These are phyloP conservation scores for Royoungia palumana DNA, from an alignment of 768 basidiomycete species.

Conservation along the genomic window DNA sequence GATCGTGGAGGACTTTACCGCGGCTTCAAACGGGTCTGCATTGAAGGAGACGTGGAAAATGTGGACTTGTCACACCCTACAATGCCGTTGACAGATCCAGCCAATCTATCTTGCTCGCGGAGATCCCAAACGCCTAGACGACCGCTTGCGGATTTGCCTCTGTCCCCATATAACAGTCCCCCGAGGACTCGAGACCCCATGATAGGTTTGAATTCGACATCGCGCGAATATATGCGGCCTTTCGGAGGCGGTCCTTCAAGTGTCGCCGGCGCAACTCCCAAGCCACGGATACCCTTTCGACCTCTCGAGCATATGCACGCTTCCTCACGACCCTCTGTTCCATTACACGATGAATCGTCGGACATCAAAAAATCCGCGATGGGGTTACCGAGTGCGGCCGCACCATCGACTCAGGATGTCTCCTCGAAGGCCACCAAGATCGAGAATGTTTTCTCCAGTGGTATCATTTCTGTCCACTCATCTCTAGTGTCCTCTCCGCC, in stretches of 20 bases:
- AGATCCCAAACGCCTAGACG: constrained; percentile 17
- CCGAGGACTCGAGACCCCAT: neutral
- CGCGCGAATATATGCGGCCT: constrained; percentile 14
- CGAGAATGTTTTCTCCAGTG: constrained; percentile 12
- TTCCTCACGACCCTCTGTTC: too few species aligned
- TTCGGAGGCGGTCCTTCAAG: neutral
- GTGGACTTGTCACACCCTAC: neutral
- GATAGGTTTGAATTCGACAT: neutral
- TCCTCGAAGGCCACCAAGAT: constrained; percentile 14
- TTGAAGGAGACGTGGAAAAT: constrained; percentile 3
- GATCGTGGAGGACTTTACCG: neutral
- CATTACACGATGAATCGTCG: neutral
- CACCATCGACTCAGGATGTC: neutral
- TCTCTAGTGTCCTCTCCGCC: constrained; percentile 17
- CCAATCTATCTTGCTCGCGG: neutral
- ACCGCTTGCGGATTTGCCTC: constrained; percentile 18
- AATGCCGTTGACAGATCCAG: neutral
- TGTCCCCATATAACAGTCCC: neutral
- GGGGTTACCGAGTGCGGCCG: neutral
- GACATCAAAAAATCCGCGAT: neutral
- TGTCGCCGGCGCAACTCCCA: too few species aligned
- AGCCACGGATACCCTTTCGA: neutral
- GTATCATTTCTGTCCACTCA: constrained; percentile 12
- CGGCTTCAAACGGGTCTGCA: constrained; percentile 12
- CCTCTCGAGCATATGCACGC: too few species aligned